Percentiles rank a stretch among this genome's conserved stretches.
Conservation (phyloP, 257 asterid species). For the Penstemon davidsonii region DNA sequence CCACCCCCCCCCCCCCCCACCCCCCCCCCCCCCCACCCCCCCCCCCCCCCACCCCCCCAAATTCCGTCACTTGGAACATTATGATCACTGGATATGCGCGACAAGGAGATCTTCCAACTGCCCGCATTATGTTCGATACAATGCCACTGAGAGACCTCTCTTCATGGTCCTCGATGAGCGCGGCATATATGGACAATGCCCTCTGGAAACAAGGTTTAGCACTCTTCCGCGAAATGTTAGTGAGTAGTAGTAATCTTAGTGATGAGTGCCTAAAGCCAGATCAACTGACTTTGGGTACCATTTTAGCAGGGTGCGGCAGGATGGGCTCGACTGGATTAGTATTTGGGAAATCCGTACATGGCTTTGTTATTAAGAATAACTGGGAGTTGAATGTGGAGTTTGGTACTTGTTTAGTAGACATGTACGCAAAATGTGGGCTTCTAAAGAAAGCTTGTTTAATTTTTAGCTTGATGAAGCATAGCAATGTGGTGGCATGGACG, state of each 20-base stretch:
- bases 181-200: slow-evolving; percentile 47
- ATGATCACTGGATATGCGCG: slow-evolving; percentile 54
- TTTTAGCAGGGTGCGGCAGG: slow-evolving; percentile 46
- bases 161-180: slow-evolving; percentile 62
- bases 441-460: slow-evolving; percentile 45
- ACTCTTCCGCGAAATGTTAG: slow-evolving; percentile 53
- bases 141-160: slow-evolving; percentile 47
- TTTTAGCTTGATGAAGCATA: slow-evolving; percentile 38
- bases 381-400: slow-evolving; percentile 53
- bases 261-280: slow-evolving; percentile 43
- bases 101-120: slow-evolving; percentile 32
- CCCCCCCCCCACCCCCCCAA: too few relatives aligned
- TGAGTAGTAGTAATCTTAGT: background rate
- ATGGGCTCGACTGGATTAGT: slow-evolving; percentile 53
- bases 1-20: too few relatives aligned
- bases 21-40: too few relatives aligned
- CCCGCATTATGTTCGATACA: slow-evolving; percentile 41
- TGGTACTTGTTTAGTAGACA: slow-evolving; percentile 58
- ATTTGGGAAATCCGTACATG: slow-evolving; percentile 57
- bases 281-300: slow-evolving; percentile 43
- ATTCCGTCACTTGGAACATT: slow-evolving; percentile 51
- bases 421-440: slow-evolving; percentile 66
- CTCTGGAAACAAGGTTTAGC: slow-evolving; percentile 41
- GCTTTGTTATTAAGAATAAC: slow-evolving; percentile 43
- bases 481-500: slow-evolving; percentile 62